A percentile compares a stretch with the other conserved stretches of the same genome.
phyloP scores from a whole-genome alignment of 2,329 filamentous ascomycete genomes.

The Pseudogymnoascus sp. region DNA sequence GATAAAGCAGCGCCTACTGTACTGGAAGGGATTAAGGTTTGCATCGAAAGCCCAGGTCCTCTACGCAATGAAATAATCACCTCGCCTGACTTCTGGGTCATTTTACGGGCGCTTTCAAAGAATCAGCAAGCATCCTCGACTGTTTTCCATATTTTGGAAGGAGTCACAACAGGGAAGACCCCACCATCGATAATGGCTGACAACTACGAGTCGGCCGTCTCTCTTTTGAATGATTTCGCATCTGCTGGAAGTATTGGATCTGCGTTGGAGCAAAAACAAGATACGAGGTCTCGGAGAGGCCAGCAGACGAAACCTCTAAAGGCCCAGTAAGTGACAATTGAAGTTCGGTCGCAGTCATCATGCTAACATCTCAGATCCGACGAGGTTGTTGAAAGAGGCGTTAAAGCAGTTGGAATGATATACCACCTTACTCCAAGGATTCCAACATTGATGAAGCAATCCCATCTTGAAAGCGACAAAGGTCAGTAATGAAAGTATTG shows the following conservation, averaged over 20 bases:
- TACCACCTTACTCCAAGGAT: slow-evolving; percentile 76
- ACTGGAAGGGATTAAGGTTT: slow-evolving; percentile 70
- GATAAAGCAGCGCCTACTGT: slow-evolving; percentile 69
- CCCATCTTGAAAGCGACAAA: slow-evolving; percentile 81
- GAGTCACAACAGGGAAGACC: slow-evolving; percentile 61
- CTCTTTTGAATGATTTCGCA: slow-evolving; percentile 82
- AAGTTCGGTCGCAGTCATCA: slow-evolving; percentile 15
- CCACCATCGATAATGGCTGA: slow-evolving; percentile 83
- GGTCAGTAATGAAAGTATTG: slow-evolving; percentile 41
- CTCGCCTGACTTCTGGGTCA: slow-evolving; percentile 94
- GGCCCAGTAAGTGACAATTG: slow-evolving; percentile 42
- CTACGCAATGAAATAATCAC: slow-evolving; percentile 89
- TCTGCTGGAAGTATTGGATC: slow-evolving; percentile 70
- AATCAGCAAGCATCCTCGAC: slow-evolving; percentile 63
- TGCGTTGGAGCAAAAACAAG: slow-evolving; percentile 60
- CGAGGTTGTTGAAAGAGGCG: slow-evolving; percentile 66
- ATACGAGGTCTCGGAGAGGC: slow-evolving; percentile 39
- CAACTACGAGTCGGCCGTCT: slow-evolving; percentile 86
- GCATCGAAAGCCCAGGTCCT: slow-evolving; percentile 68
- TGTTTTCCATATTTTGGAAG: slow-evolving; percentile 83
- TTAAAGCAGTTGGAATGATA: slow-evolving; percentile 73
- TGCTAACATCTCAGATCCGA: slow-evolving; percentile 46
- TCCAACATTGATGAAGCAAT: slow-evolving; percentile 82
- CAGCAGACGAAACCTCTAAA: slow-evolving; percentile 45
- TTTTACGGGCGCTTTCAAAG: slow-evolving; percentile 67